Evolutionary conservation across 306 rosid genomes (phyloP), one percentile per base, ranked within the genome.

Genomic region (Begonia fuchsioides): DNA sequence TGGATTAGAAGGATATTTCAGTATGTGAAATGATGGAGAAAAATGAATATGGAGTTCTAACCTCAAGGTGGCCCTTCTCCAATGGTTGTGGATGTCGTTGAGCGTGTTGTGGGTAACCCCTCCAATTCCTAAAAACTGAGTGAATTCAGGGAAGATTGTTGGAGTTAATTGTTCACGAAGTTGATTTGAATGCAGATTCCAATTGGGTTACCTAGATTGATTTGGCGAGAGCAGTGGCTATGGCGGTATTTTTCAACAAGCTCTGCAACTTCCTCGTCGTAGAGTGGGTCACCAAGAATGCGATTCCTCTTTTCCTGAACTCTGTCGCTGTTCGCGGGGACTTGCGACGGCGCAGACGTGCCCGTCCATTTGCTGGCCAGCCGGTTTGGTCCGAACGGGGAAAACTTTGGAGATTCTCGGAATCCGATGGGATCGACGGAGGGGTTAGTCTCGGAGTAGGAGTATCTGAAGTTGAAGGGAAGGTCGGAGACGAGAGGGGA

Each of bases 21-120:
- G 5, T 5, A 2, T 11, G 13, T 41, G 10, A 3, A 0, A 41
- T 41, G 3, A 41, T n/a, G 45, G 14, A n/a, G 14, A 41, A 41
- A n/a, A 8, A 3, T 41, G 1, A 10, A 50, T 44, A 44, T 32
- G 15, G 18, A 45, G 43, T 49, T 55, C 71, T 47, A 53, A 87
- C 96, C 95, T 81, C 90, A 32, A 90, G 84, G 52, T 84, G 93
- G 90, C 93, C 55, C 78, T 71, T 65, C 68, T 90, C 97, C 97
- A 84, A 51, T 84, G 97, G 69, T 75, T 90, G 63, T 90, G 92
- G 49, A 84, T 81, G 62, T 84, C 95, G 61, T 81, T 92, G 60
- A 90, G 58, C 80, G 70, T 81, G 80, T 84, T 90, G 64, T 84
- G 97, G 55, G 97, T 72, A 44, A 90, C 92, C 73, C 95, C 97